Evolutionary conservation across 1,284 basidiomycete genomes (phyloP).

Genomic region (Ustilago xerochloae): DNA sequence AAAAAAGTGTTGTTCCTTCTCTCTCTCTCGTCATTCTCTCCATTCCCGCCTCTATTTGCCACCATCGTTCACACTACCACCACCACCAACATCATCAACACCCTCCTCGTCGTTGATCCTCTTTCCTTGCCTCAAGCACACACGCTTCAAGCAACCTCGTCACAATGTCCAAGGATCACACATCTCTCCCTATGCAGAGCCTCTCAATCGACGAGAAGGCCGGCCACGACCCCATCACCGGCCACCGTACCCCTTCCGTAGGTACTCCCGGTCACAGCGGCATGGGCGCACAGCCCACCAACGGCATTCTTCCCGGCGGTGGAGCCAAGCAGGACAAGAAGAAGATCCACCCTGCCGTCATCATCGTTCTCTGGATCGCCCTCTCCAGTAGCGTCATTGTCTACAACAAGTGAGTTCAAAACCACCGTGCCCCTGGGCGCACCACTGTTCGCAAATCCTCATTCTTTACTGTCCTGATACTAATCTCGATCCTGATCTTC

Average conservation of each 20-base stretch:
- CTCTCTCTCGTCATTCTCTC: too few species aligned
- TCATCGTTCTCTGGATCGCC: constrained; percentile 89
- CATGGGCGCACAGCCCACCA: constrained; percentile 40
- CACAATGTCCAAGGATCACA: constrained; percentile 61
- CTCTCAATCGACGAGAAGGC: constrained; percentile 62
- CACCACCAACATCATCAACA: neutral
- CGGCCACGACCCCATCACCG: constrained; percentile 62
- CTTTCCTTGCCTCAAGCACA: neutral
- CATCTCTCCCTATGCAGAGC: constrained; percentile 59
- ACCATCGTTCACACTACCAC: too few species aligned
- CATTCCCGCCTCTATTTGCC: too few species aligned
- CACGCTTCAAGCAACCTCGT: neutral
- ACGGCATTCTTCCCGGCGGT: constrained; percentile 57
- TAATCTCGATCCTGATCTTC: constrained; percentile 72
- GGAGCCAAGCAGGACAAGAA: constrained; percentile 53
- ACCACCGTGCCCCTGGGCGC: neutral
- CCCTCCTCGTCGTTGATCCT: neutral
- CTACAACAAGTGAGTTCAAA: constrained; percentile 76
- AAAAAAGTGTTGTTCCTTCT: neutral
- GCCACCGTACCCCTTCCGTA: constrained; percentile 56
- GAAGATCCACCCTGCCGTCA: constrained; percentile 72
- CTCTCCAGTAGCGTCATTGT: constrained; percentile 91
- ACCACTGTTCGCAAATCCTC: neutral
- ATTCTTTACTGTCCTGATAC: neutral
- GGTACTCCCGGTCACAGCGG: constrained; percentile 51